Evolutionary conservation across 2,329 filamentous ascomycete genomes (phyloP).

Genomic region (Aquanectria penicillioides): DNA sequence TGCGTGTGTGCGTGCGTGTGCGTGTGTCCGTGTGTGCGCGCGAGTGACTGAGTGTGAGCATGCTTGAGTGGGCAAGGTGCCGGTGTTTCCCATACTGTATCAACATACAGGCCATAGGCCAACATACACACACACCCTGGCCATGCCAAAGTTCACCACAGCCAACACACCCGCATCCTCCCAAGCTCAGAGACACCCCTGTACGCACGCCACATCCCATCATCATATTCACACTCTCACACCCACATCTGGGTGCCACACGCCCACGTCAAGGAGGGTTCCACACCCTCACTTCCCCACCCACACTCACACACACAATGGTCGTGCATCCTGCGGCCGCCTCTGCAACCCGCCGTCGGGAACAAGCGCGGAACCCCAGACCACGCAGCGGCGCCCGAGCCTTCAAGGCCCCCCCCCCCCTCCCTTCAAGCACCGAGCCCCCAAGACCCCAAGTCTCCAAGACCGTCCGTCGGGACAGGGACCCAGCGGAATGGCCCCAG

Average conservation of each 20-base stretch:
- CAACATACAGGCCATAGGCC: background rate
- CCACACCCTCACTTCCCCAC: slow-evolving; percentile 9
- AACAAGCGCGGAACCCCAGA: slow-evolving; percentile 49
- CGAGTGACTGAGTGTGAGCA: background rate
- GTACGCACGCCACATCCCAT: slow-evolving; percentile 2
- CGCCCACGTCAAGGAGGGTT: too few relatives aligned
- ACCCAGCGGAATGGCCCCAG: slow-evolving; percentile 8
- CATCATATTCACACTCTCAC: slow-evolving; percentile 2
- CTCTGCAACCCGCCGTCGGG: slow-evolving; percentile 51
- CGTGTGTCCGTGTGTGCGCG: too few relatives aligned
- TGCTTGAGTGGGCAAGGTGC: too few relatives aligned
- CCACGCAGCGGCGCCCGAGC: slow-evolving; percentile 33
- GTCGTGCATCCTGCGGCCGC: slow-evolving; percentile 51
- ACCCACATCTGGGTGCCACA: background rate
- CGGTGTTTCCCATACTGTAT: background rate
- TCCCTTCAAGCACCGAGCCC: too few relatives aligned
- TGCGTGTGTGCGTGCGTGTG: slow-evolving; percentile 1
- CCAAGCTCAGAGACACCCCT: background rate
- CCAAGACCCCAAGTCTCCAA: slow-evolving; percentile 25
- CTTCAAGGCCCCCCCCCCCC: slow-evolving; percentile 24
- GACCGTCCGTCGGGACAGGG: slow-evolving; percentile 1
- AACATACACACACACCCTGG: slow-evolving; percentile 1
- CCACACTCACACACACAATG: slow-evolving; percentile 37
- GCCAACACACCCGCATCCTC: background rate
- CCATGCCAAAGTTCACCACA: background rate